Conservation (phyloP, 495 filamentous ascomycete genomes). For the Jackrogersella minutella region DNA sequence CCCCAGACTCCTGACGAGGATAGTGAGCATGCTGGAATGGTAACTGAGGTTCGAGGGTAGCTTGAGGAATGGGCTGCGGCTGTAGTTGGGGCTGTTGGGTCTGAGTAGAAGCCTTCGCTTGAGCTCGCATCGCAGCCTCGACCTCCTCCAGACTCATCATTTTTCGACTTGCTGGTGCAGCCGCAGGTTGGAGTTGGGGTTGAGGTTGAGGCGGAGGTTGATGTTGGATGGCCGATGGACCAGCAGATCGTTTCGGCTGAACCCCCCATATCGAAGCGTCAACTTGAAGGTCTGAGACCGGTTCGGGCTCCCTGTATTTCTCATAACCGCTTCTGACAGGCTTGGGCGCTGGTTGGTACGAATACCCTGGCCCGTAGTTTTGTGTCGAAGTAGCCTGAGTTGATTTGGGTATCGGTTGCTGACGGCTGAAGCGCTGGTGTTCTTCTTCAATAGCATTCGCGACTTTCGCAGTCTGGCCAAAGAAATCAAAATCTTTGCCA, state of each 20-base stretch:
- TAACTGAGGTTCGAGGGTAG: conserved; percentile 42
- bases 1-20: conserved; percentile 35
- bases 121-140: conserved; percentile 87
- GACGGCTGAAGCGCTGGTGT: conserved; percentile 78
- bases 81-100: conserved; percentile 43
- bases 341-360: conserved; percentile 59
- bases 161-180: conserved; percentile 65
- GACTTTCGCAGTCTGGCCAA: conserved; percentile 87
- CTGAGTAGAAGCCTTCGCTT: conserved; percentile 57
- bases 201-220: neutral
- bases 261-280: conserved; percentile 94
- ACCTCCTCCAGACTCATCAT: conserved; percentile 98
- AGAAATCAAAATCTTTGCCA: conserved; percentile 97
- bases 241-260: conserved; percentile 64
- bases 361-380: conserved; percentile 47
- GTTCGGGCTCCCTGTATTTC: conserved; percentile 76
- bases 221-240: conserved; percentile 35
- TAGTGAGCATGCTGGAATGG: conserved; percentile 39
- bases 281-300: conserved; percentile 83
- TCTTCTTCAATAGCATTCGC: conserved; percentile 87
- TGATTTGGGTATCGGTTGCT: conserved; percentile 60
- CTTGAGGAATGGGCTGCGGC: conserved; percentile 39
- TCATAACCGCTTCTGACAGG: conserved; percentile 84
- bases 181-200: conserved; percentile 21
- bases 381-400: conserved; percentile 37